Base-by-base conservation (phyloP, 1,139 yeast species). In the Yamadazyma sp. region DNA sequence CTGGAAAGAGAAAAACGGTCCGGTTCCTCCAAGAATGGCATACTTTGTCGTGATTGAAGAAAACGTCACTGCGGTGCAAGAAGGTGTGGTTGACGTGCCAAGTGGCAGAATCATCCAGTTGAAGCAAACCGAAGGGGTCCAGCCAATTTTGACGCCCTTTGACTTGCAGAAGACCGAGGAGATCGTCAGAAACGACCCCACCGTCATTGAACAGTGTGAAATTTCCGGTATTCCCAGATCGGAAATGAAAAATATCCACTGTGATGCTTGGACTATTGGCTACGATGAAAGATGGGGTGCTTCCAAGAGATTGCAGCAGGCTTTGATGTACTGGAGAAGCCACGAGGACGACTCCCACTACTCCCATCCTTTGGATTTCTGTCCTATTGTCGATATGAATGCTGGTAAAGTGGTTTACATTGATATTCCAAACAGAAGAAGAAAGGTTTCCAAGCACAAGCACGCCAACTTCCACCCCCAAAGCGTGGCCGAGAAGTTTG, bases 191-290 rank as follows among this genome's bases (percentile, higher is more conserved):
- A 62, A 54, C 6, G 88, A 84, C 56, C 86, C 89, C 25, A 66
- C 64, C 29, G 92, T 85, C 46, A 80, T 82, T 50, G 80, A 77
- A 59, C 90, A 85, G 64, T 82, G 90, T 69, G 77, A 68, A 37
- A 56, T 82, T 43, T 76, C 84, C 31, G 92, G 92, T 38, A 62
- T 83, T 48, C 82, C 87, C 40, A 74, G 71, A 29, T 62, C 61
- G 35, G 83, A 82, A 32, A 84, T 85, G 86, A 69, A 77, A 61
- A 76, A 80, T 52, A 76, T 82, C 40, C 84, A 82, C 70, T 84
- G 92, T 67, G 94, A 85, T 56, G 90, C 83, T 51, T 85, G 84
- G 96, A 82, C 92, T 35, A 82, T 85, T 56, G 92, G 92, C 42
- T 83, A 80, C 57, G 94, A 85, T 57, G 92, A 83, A 62, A 76